Conservation (phyloP, 306 rosid genomes). For the Dalbergia cochinchinensis region DNA sequence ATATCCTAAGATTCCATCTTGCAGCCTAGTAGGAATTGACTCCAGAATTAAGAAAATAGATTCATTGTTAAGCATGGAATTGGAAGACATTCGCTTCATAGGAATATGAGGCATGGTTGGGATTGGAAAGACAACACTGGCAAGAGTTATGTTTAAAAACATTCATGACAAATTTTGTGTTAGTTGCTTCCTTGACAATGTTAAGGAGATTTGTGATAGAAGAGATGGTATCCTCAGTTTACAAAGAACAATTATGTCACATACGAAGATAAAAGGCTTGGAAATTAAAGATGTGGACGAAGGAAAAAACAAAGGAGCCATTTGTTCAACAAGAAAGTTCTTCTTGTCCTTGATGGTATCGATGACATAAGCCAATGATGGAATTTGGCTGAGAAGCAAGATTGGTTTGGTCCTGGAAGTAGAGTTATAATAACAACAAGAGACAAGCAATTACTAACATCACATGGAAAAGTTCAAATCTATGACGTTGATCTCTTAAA, state of each 20-base stretch:
- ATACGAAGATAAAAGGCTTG: not conserved
- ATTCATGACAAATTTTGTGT: not conserved
- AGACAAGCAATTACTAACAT: conserved; percentile 11
- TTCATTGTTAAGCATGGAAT: not conserved
- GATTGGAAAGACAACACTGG: not conserved
- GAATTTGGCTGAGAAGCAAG: not conserved
- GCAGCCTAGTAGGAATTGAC: conserved; percentile 23
- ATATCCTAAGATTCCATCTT: conserved; percentile 12
- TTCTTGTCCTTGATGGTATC: conserved; percentile 40
- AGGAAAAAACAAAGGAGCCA: not conserved
- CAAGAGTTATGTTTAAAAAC: not conserved
- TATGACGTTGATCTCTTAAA: not conserved
- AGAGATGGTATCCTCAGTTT: conserved; percentile 18
- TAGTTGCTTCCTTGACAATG: conserved; percentile 10
- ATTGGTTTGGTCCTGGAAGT: conserved; percentile 42
- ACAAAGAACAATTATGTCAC: conserved; percentile 5
- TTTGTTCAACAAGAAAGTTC: conserved; percentile 12
- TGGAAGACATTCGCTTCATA: not conserved
- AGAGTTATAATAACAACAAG: conserved; percentile 41
- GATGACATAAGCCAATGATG: conserved; percentile 30
- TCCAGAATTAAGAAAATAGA: conserved; percentile 23
- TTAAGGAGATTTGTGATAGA: not conserved
- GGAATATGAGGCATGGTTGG: conserved; percentile 38
- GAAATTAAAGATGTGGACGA: conserved; percentile 6
- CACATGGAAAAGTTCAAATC: not conserved